Evolutionary conservation across 495 filamentous ascomycete genomes (phyloP).

Genomic region (Hypomontagnella monticulosa): DNA sequence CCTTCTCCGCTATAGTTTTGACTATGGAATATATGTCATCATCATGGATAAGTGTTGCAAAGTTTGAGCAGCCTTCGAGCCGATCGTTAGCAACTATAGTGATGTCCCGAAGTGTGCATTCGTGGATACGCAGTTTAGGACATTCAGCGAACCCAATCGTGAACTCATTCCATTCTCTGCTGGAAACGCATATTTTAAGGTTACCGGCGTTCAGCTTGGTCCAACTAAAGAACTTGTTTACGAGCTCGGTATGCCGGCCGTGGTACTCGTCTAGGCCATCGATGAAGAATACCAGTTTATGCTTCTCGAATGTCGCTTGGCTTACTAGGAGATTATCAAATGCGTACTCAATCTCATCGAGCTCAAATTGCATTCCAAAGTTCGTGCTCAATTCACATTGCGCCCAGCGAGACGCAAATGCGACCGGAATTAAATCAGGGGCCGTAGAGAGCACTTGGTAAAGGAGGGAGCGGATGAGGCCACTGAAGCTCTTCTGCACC

Average conservation of each 20-base stretch:
- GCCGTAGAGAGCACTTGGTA: constrained; percentile 44
- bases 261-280: constrained; percentile 54
- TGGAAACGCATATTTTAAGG: constrained; percentile 56
- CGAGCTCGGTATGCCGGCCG: constrained; percentile 24
- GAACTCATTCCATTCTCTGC: constrained; percentile 55
- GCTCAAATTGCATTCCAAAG: not conserved
- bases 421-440: constrained; percentile 38
- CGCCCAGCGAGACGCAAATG: constrained; percentile 19
- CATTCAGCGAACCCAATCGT: constrained; percentile 43
- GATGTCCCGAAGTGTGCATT: constrained; percentile 25
- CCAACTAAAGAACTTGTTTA: constrained; percentile 23
- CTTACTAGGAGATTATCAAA: constrained; percentile 13
- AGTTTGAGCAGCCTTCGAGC: not conserved
- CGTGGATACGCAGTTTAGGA: constrained; percentile 23
- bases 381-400: not conserved
- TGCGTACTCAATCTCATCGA: constrained; percentile 18
- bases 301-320: not conserved
- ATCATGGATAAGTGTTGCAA: not conserved
- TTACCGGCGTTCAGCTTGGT: constrained; percentile 15
- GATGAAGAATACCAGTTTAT: constrained; percentile 51
- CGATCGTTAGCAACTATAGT: constrained; percentile 34
- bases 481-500: constrained; percentile 52
- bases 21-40: not conserved
- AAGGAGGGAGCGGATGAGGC: constrained; percentile 53
- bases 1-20: constrained; percentile 32